Base-by-base conservation (phyloP, 768 basidiomycete genomes). In the Amanita phalloides region DNA sequence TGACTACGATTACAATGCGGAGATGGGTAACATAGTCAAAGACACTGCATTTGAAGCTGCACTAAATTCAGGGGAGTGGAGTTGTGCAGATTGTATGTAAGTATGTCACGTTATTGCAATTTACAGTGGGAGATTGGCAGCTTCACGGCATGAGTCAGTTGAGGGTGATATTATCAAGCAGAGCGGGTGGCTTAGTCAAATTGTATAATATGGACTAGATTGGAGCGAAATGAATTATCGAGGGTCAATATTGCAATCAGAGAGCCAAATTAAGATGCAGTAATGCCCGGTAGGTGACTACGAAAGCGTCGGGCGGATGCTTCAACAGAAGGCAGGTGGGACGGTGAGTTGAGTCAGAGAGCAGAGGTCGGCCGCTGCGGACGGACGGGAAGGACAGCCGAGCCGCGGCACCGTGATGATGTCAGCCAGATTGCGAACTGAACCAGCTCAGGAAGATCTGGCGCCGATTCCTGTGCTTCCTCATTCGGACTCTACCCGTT, bases 401-500 rank as follows among this genome's bases (percentile, higher is more conserved):
- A 42, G 35, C 51, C 51, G 43, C 51, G 51, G 51, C 32, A 45
- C 51, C 33, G 33, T 35, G 41, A 10, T 44, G 42, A 51, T 43
- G 49, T 51, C 39, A 51, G 41, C 49, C 14, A 2, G 0, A 43
- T 26, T 21, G 42, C 47, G 7, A 51, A 25, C 42, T 41, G 23
- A 41, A 23, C 41, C 39, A 13, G 49, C 33, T 42, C 49, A 10
- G 26, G 13, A 49, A 37, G 37, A 28, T 28, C 37, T 17, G 14
- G 6, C 25, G n/a, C 11, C 36, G 48, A 49, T 38, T 48, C 32
- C 35, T 21, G n/a, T 23, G 8, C 26, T 51, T 32, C 39, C 42
- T 20, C 32, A 20, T 51, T 25, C 2, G 30, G 49, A 37, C 30
- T 49, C 21, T 43, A 53, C 41, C 54, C 47, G 58, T 57, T 57